These are phyloP conservation scores for Dendrocalamus latiflorus DNA, from an alignment of 202 grass and related monocot species.

Conservation along the genomic window DNA sequence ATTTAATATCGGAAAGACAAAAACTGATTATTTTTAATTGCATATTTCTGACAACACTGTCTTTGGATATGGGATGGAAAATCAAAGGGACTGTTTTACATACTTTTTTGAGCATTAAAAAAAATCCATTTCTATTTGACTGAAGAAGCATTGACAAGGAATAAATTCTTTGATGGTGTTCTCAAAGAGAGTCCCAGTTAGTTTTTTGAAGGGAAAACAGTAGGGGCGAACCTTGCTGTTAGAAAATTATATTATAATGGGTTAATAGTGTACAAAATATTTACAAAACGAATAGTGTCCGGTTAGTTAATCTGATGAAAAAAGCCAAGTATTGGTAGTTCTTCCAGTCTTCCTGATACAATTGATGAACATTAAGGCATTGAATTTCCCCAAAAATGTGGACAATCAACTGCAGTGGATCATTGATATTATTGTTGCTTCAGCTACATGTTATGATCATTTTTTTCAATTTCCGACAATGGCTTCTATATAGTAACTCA, in stretches of 20 bases:
- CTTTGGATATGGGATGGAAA: background rate
- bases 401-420: background rate
- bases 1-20: background rate
- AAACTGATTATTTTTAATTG: background rate
- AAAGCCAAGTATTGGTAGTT: background rate
- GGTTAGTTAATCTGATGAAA: background rate
- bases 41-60: background rate
- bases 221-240: background rate
- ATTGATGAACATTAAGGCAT: background rate
- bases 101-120: background rate
- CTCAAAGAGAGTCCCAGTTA: background rate
- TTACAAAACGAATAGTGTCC: background rate
- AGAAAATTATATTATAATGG: background rate
- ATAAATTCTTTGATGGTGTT: background rate
- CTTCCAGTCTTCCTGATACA: slow-evolving; percentile 3
- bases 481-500: background rate
- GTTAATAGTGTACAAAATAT: background rate
- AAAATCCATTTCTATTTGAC: background rate
- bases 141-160: background rate
- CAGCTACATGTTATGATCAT: background rate
- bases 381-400: background rate
- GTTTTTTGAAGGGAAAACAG: background rate
- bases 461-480: background rate
- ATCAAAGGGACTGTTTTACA: background rate
- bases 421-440: background rate